Evolutionary conservation across 768 basidiomycete genomes (phyloP), one percentile per base, ranked within the genome.

Genomic region (Naematelia aurantialba): DNA sequence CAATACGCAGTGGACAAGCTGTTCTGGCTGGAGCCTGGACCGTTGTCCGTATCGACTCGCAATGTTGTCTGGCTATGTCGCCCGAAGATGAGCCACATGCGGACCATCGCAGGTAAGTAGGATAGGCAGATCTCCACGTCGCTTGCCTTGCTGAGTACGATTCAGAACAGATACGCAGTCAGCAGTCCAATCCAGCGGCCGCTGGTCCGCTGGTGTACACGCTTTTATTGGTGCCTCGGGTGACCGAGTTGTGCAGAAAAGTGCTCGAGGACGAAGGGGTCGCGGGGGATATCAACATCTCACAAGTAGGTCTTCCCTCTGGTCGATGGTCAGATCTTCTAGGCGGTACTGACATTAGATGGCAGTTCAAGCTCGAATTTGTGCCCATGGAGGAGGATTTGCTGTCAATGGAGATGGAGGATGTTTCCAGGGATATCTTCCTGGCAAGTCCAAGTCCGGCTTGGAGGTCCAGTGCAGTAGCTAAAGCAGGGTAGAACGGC

Each of bases 1-100:
- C 89, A 98, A 73, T 93, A 98, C 85, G 93, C 91, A 4, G 91
- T 99, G 2, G 93, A 97, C 80, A 96, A 96, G 81, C 94, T 99
- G 89, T 96, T 93, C 79, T 99, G 96, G 94, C 84, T 99, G 22
- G 96, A 98, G 78, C 78, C 87, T 11, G 93, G 93, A 17, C 86
- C 89, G 8, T 79, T 98, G 47, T 82, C 85, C 12, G 87, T 89
- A 2, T 82, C 85, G 2, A 92, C 93, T 4, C 83, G 88, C 30
- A 93, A 93, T 68, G 85, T 98, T 59, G 84, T 99, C 19, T 99
- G 97, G 78, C 83, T 99, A 8, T 94, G 89, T 76, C 83, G 92
- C 29, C 91, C 94, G 1, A 82, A 83, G 67, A 89, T 96, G 60
- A 87, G 83, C 61, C 84, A 86, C 74, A 85, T 92, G 73, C 89